A percentile compares a stretch with the other conserved stretches of the same genome.
Evolutionary conservation across 371 early-diverging fungal genomes (phyloP).

Genomic region (Zychaea mexicana): DNA sequence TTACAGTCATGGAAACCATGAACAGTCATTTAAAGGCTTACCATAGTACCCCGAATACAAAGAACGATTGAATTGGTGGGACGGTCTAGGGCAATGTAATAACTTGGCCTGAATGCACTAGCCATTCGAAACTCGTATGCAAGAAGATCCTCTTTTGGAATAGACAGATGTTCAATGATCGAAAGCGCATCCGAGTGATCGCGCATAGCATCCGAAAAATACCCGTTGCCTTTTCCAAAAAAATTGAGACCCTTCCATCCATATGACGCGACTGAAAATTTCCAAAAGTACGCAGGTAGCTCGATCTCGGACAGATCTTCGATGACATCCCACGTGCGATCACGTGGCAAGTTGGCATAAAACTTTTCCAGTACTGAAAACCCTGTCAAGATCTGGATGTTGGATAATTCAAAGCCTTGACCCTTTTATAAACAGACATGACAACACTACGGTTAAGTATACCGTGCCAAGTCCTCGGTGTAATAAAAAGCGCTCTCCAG

Average conservation of each 20-base stretch:
- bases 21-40: slow-evolving; percentile 21
- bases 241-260: slow-evolving; percentile 86
- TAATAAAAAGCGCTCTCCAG: no score
- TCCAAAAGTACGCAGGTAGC: slow-evolving; percentile 60
- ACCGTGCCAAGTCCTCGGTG: neutral
- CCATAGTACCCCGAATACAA: slow-evolving; percentile 85
- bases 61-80: slow-evolving; percentile 73
- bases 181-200: slow-evolving; percentile 71
- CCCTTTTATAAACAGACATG: no score
- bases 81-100: slow-evolving; percentile 78
- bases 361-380: slow-evolving; percentile 68
- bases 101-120: slow-evolving; percentile 79
- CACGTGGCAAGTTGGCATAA: slow-evolving; percentile 48
- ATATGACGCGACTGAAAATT: slow-evolving; percentile 70
- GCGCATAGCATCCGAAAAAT: slow-evolving; percentile 69
- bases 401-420: slow-evolving; percentile 81
- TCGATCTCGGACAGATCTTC: slow-evolving; percentile 58
- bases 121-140: slow-evolving; percentile 75
- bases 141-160: slow-evolving; percentile 73
- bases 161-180: slow-evolving; percentile 69
- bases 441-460: no score
- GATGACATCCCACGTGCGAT: slow-evolving; percentile 44
- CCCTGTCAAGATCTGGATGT: slow-evolving; percentile 75
- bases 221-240: slow-evolving; percentile 75
- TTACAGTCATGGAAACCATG: no score